Percentiles rank a stretch among this genome's conserved stretches.
Conservation (phyloP, 257 asterid genomes). For the Craterostigma plantagineum region DNA sequence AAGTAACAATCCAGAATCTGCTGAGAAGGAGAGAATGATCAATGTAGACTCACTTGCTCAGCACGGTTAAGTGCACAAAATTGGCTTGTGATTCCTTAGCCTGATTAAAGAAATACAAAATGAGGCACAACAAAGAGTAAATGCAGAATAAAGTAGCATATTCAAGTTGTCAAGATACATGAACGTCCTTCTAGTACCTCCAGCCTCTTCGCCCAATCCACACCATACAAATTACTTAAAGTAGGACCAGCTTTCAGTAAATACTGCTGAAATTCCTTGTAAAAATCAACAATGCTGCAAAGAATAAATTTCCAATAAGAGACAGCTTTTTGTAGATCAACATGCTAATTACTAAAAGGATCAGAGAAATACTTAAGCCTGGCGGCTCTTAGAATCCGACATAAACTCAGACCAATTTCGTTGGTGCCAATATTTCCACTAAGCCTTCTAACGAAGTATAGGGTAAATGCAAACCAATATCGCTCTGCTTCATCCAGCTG, state of each 20-base stretch:
- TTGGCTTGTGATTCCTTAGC: slow-evolving; percentile 79
- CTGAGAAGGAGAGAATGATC: slow-evolving; percentile 4
- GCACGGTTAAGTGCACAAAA: slow-evolving; percentile 53
- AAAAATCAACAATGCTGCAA: slow-evolving; percentile 61
- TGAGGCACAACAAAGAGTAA: slow-evolving; percentile 3
- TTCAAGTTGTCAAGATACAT: slow-evolving; percentile 8
- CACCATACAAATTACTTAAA: slow-evolving; percentile 47
- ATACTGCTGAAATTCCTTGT: slow-evolving; percentile 71
- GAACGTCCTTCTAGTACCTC: slow-evolving; percentile 34
- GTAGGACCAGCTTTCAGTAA: slow-evolving; percentile 63
- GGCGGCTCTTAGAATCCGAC: slow-evolving; percentile 57
- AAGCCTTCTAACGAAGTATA: slow-evolving; percentile 50
- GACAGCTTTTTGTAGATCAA: slow-evolving; percentile 3
- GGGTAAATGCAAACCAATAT: slow-evolving; percentile 73
- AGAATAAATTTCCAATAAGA: slow-evolving; percentile 4
- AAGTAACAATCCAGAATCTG: not conserved
- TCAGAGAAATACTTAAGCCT: slow-evolving; percentile 46
- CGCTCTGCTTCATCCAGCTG: slow-evolving; percentile 85
- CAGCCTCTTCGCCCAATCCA: slow-evolving; percentile 81
- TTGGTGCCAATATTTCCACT: slow-evolving; percentile 20
- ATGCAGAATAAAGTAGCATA: slow-evolving; percentile 1
- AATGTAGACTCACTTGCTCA: slow-evolving; percentile 61
- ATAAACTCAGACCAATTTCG: slow-evolving; percentile 38
- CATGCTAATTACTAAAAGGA: slow-evolving; percentile 2
- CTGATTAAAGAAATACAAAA: slow-evolving; percentile 19